Conservation (phyloP, 2,329 filamentous ascomycete genomes). For the Ilyonectria sp. region DNA sequence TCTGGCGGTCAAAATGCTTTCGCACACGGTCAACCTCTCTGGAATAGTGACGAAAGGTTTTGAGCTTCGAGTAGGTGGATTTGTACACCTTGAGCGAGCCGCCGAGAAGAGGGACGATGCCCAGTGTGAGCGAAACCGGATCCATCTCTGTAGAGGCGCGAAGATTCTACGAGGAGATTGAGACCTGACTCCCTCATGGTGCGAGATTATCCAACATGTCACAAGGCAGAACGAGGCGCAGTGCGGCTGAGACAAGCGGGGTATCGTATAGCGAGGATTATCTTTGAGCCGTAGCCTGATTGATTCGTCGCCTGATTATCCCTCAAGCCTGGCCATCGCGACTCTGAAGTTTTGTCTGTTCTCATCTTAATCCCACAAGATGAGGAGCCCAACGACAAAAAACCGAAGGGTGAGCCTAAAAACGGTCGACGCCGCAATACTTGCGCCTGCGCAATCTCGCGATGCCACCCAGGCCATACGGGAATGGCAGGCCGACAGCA, state of each 20-base stretch:
- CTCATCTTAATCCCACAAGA: background rate
- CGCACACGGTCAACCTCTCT: constrained; percentile 4
- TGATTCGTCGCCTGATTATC: background rate
- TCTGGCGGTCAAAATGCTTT: constrained; percentile 6
- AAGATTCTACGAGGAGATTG: too few relatives aligned
- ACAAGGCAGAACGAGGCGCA: background rate
- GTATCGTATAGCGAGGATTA: background rate
- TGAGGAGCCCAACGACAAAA: background rate
- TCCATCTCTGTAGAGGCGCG: background rate
- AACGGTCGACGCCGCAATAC: background rate
- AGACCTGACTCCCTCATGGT: background rate
- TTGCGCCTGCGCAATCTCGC: background rate
- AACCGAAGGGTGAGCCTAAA: background rate
- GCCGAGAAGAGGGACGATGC: constrained; percentile 13
- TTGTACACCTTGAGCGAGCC: constrained; percentile 3
- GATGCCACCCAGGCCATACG: background rate
- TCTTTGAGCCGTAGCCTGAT: background rate
- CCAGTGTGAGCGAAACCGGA: constrained; percentile 5
- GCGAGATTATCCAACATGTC: background rate
- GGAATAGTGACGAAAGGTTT: constrained; percentile 20
- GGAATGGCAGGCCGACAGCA: background rate
- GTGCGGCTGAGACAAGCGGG: background rate
- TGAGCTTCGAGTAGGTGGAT: background rate
- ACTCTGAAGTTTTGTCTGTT: background rate
- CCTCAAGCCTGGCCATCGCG: background rate